Conservation (phyloP, 148 eudicot species). For the Oxyria digyna region DNA sequence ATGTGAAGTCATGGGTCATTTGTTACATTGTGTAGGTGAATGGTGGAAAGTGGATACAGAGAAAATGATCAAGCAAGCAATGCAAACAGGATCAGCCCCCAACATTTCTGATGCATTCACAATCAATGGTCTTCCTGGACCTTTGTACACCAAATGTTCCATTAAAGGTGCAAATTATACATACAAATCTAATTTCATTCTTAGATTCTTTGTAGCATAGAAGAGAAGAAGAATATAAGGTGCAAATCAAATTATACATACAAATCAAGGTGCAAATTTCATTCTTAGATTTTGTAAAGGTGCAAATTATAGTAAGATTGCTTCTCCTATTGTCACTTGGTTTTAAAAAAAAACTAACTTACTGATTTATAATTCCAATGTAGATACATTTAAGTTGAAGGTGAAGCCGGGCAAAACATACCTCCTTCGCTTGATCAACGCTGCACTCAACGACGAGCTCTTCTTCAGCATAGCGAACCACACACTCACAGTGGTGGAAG, state of each 20-base stretch:
- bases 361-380: background rate
- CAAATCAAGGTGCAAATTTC: too few relatives aligned
- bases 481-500: constrained; percentile 39
- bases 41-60: constrained; percentile 49
- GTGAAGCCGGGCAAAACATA: constrained; percentile 39
- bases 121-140: constrained; percentile 48
- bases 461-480: constrained; percentile 47
- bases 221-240: too few relatives aligned
- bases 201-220: background rate
- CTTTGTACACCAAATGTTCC: constrained; percentile 38
- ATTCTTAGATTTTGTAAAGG: too few relatives aligned
- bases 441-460: constrained; percentile 47
- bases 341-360: too few relatives aligned
- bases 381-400: constrained; percentile 40
- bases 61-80: constrained; percentile 33
- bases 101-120: constrained; percentile 49
- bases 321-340: too few relatives aligned
- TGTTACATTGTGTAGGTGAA: constrained; percentile 22
- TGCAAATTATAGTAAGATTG: too few relatives aligned
- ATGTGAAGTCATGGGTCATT: too few relatives aligned
- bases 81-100: constrained; percentile 40
- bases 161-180: constrained; percentile 17
- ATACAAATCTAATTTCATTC: too few relatives aligned
- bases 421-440: constrained; percentile 36
- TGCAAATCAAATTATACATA: too few relatives aligned